Evolutionary conservation across 495 filamentous ascomycete species (phyloP).

Genomic region (Bacidia gigantensis): DNA sequence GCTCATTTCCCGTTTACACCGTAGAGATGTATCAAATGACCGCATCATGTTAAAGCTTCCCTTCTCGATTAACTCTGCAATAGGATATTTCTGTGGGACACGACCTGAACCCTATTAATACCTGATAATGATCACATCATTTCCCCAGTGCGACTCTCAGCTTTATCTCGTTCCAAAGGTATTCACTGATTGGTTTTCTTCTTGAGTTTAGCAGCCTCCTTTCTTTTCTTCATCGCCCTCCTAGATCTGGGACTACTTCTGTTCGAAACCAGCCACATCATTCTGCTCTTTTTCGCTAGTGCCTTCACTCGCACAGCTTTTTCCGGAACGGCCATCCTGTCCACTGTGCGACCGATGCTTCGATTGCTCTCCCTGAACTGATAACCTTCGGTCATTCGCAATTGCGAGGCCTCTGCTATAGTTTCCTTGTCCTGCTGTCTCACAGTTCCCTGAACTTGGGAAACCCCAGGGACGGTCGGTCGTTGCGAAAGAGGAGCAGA

Average conservation of each 20-base stretch:
- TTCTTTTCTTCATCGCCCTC: constrained; percentile 33
- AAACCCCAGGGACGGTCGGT: constrained; percentile 22
- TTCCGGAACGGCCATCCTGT: constrained; percentile 42
- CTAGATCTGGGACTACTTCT: constrained; percentile 43
- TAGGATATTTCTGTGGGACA: no score
- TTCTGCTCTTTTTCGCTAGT: constrained; percentile 48
- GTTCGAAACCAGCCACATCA: constrained; percentile 36
- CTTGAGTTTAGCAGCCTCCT: background rate
- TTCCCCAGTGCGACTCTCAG: no score
- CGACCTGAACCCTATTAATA: no score
- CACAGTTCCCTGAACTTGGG: constrained; percentile 27
- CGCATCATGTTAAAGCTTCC: no score
- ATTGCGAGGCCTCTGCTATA: constrained; percentile 20
- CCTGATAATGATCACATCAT: no score
- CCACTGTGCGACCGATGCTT: constrained; percentile 59
- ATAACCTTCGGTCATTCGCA: constrained; percentile 48
- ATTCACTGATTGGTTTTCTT: background rate
- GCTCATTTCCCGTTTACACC: no score
- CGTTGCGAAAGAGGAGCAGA: constrained; percentile 20
- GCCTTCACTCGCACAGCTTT: constrained; percentile 43
- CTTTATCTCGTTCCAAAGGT: no score
- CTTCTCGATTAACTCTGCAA: no score
- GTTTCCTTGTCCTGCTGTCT: constrained; percentile 24
- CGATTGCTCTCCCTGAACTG: constrained; percentile 76
- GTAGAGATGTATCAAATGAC: no score